Conservation (phyloP, 495 filamentous ascomycete genomes). For the Aeminium ludgeri region DNA sequence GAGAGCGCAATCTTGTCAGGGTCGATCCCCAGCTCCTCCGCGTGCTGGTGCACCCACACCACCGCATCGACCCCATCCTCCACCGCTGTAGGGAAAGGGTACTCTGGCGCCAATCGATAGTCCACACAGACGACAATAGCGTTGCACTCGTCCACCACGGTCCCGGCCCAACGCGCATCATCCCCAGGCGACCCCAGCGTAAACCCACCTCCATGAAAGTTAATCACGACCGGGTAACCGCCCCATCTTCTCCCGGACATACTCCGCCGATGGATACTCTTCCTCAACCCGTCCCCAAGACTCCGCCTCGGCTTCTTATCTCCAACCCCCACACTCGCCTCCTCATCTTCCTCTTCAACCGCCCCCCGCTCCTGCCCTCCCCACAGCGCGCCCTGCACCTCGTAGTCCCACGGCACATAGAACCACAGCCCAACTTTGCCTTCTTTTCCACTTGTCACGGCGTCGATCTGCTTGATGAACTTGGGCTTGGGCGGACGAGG, state of each 20-base stretch:
- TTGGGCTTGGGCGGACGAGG: constrained; percentile 49
- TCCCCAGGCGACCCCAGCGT: constrained; percentile 26
- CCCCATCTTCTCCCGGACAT: constrained; percentile 15
- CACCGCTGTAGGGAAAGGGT: constrained; percentile 30
- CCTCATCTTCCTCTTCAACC: constrained; percentile 1
- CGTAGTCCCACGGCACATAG: constrained; percentile 55
- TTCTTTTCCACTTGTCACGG: constrained; percentile 36
- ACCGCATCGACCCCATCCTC: constrained; percentile 30
- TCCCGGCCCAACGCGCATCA: constrained; percentile 27
- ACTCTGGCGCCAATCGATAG: constrained; percentile 27
- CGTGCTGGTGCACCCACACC: constrained; percentile 25
- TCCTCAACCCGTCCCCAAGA: neutral
- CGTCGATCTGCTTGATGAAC: constrained; percentile 47
- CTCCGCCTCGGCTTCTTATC: constrained; percentile 15
- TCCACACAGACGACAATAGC: constrained; percentile 29
- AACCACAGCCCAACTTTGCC: constrained; percentile 56
- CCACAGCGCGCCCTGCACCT: constrained; percentile 24
- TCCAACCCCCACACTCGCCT: neutral
- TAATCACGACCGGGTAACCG: constrained; percentile 27
- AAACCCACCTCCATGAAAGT: constrained; percentile 32
- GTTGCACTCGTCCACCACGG: constrained; percentile 23
- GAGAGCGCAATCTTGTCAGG: constrained; percentile 49
- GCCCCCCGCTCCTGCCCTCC: constrained; percentile 10
- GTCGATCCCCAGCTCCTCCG: constrained; percentile 36
- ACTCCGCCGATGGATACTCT: constrained; percentile 1